phyloP scores from a whole-genome alignment of 2,329 filamentous ascomycete genomes.

The Escovopsis weberi region DNA sequence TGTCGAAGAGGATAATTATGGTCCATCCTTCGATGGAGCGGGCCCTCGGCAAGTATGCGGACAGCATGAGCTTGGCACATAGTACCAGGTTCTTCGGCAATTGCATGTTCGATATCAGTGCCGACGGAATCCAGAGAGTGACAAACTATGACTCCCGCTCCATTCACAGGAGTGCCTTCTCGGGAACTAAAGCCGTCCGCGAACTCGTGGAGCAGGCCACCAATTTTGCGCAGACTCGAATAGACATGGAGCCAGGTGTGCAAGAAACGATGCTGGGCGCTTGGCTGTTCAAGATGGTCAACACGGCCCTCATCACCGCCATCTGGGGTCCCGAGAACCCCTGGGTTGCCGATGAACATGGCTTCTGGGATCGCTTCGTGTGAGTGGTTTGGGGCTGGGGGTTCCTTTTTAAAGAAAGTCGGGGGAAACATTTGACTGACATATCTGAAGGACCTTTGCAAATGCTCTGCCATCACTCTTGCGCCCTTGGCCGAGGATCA shows the following conservation, averaged over 20 bases:
- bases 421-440: slow-evolving; percentile 5
- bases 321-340: slow-evolving; percentile 18
- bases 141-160: slow-evolving; percentile 15
- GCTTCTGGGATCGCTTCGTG: slow-evolving; percentile 18
- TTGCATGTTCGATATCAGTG: slow-evolving; percentile 13
- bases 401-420: background rate
- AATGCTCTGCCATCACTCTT: slow-evolving; percentile 16
- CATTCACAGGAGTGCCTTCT: slow-evolving; percentile 15
- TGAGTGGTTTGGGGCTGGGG: slow-evolving; percentile 6
- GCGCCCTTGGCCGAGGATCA: slow-evolving; percentile 12
- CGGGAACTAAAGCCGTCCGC: slow-evolving; percentile 9
- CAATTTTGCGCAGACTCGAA: slow-evolving; percentile 8
- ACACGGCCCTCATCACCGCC: slow-evolving; percentile 17
- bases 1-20: slow-evolving; percentile 14
- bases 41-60: slow-evolving; percentile 13
- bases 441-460: slow-evolving; percentile 11
- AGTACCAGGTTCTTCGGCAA: slow-evolving; percentile 16
- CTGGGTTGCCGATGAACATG: slow-evolving; percentile 14
- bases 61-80: slow-evolving; percentile 16
- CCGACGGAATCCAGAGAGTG: slow-evolving; percentile 11
- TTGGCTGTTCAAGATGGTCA: slow-evolving; percentile 16
- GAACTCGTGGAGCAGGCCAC: slow-evolving; percentile 11
- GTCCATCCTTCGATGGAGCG: slow-evolving; percentile 15
- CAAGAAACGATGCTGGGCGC: slow-evolving; percentile 12
- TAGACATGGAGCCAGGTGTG: slow-evolving; percentile 8